Base-by-base conservation (phyloP, 495 filamentous ascomycete species). In the Cladorrhinum samala region DNA sequence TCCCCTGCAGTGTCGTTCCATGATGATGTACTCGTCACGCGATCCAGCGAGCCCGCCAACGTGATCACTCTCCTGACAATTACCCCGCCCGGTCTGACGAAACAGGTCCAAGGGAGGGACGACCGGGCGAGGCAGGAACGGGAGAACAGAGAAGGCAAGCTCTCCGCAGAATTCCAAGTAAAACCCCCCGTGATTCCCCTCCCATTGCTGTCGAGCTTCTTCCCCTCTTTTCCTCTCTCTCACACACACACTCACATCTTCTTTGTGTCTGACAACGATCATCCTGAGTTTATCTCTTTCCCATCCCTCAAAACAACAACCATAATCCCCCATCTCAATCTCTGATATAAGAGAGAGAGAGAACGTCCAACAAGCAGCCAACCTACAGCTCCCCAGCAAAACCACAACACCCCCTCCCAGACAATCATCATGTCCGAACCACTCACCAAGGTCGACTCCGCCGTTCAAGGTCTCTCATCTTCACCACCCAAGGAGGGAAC, bases 401-500 rank as follows among this genome's bases (percentile, higher is more conserved):
- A 33, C 25, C 52, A 52, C 50, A 58, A 43, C 41, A n/a, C n/a
- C n/a, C n/a, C n/a, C n/a, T n/a, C n/a, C n/a, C n/a, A n/a, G n/a
- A n/a, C n/a, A 48, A 30, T 58, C 70, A 78, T 49, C 75, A 86
- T 87, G 82, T 77, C 83, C 61, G 81, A 80, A 68, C 81, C 80
- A 58, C 81, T 91, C 63, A 81, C 80, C 70, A 92, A 91, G 75
- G 84, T 93, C 74, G 89, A 94, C 71, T 91, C 88, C 37, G 87
- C 86, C 78, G 80, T 91, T 61, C 83, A 86, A 64, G 89, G 87
- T 66, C 73, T 89, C 63, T 80, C 85, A 43, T 79, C 81, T 58
- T 81, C 83, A 17, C 75, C 83, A 36, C 78, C 83, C 41, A 81
- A 83, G 58, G 83, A 89, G 61, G 9, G 17, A 19, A 77, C 77